These are phyloP conservation scores for Paraglomus brasilianum DNA, from an alignment of 192 early-diverging fungal genomes.

Conservation along the genomic window DNA sequence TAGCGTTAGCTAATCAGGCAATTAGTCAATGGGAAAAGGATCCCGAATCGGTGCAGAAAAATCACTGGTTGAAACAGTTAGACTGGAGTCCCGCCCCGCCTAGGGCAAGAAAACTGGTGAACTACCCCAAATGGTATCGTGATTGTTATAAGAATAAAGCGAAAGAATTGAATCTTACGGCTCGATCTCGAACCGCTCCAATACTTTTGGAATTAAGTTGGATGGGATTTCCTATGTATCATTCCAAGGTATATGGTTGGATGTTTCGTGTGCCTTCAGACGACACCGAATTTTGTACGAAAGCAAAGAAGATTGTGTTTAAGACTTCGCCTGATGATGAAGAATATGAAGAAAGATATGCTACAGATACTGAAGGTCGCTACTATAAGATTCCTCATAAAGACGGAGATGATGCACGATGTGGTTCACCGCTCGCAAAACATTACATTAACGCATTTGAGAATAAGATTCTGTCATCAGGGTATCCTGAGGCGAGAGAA, in stretches of 20 bases:
- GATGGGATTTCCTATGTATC: constrained; percentile 77
- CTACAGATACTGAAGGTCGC: constrained; percentile 41
- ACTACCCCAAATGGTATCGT: constrained; percentile 78
- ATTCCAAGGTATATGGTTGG: constrained; percentile 74
- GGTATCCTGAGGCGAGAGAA: constrained; percentile 64
- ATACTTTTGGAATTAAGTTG: constrained; percentile 82
- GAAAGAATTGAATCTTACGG: constrained; percentile 61
- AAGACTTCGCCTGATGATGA: constrained; percentile 26
- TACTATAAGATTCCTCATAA: constrained; percentile 86
- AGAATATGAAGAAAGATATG: constrained; percentile 46
- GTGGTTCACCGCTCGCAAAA: constrained; percentile 87
- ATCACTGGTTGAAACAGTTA: constrained; percentile 82
- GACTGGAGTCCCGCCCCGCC: constrained; percentile 66
- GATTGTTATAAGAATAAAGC: constrained; percentile 68
- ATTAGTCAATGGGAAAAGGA: constrained; percentile 37
- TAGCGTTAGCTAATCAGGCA: constrained; percentile 46
- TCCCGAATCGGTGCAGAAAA: constrained; percentile 38
- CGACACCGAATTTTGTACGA: constrained; percentile 36
- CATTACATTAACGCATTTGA: constrained; percentile 78
- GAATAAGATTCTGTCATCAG: constrained; percentile 71
- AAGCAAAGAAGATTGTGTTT: constrained; percentile 29
- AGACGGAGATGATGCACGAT: constrained; percentile 74
- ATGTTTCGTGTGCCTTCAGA: constrained; percentile 66
- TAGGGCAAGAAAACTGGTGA: constrained; percentile 48
- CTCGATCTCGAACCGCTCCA: constrained; percentile 72